These are phyloP conservation scores for Tremella fuciformis DNA, from an alignment of 768 basidiomycete genomes.

Conservation along the genomic window DNA sequence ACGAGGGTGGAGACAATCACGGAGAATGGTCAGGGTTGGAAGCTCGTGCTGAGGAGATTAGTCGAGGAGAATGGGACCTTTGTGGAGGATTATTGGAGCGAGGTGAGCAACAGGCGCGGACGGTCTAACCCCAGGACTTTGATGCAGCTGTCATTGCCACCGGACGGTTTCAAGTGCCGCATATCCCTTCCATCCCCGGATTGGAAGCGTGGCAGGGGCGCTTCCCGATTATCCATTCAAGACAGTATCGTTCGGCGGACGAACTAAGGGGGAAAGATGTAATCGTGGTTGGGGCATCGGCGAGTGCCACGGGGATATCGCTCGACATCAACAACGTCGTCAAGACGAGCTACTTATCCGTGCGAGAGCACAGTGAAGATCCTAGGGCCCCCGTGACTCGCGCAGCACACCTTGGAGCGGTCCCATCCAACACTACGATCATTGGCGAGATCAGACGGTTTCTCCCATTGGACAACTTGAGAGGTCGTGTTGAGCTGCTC, in stretches of 20 bases:
- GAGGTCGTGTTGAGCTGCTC: slow-evolving; percentile 3
- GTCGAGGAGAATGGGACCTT: background rate
- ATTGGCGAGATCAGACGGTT: slow-evolving; percentile 6
- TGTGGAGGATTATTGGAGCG: slow-evolving; percentile 6
- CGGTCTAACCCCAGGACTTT: slow-evolving; percentile 26
- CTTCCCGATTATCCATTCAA: slow-evolving; percentile 22
- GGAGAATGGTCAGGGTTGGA: slow-evolving; percentile 41
- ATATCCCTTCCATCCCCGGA: slow-evolving; percentile 51
- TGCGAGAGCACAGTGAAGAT: slow-evolving; percentile 14
- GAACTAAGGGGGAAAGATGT: slow-evolving; percentile 7
- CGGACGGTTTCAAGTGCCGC: slow-evolving; percentile 27
- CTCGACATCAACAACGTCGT: background rate
- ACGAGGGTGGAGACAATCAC: slow-evolving; percentile 57
- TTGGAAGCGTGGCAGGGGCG: slow-evolving; percentile 50
- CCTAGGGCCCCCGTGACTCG: slow-evolving; percentile 17
- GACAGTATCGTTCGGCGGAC: slow-evolving; percentile 17
- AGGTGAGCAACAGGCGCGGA: slow-evolving; percentile 14
- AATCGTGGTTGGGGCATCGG: slow-evolving; percentile 12
- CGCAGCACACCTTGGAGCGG: background rate
- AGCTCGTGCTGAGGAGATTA: slow-evolving; percentile 6
- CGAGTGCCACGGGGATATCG: slow-evolving; percentile 10
- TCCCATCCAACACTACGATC: slow-evolving; percentile 12
- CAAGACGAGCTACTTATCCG: slow-evolving; percentile 1
- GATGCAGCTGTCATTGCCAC: slow-evolving; percentile 51
- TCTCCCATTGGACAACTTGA: slow-evolving; percentile 2